phyloP scores from a whole-genome alignment of 371 early-diverging fungal species.

The Actinomortierella ambigua region DNA sequence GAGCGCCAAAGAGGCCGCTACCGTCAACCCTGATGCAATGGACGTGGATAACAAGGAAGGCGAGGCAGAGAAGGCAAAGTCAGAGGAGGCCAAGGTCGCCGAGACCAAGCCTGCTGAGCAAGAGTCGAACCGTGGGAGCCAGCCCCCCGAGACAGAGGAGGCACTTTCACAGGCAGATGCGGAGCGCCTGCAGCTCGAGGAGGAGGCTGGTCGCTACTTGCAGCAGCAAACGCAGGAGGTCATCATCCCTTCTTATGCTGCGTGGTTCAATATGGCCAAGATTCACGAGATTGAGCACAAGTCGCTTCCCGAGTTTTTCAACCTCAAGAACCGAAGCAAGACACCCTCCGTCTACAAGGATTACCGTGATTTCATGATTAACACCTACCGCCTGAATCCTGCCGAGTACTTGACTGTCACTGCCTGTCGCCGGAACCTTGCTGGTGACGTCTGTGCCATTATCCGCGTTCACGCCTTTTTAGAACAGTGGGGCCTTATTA shows the following conservation, averaged over 20 bases:
- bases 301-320: constrained; percentile 96
- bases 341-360: constrained; percentile 93
- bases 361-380: constrained; percentile 98
- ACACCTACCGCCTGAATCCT: constrained; percentile 94
- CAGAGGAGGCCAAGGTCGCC: constrained; percentile 18
- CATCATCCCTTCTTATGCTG: constrained; percentile 83
- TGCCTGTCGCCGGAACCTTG: constrained; percentile 92
- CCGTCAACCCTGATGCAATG: too few species aligned
- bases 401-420: constrained; percentile 96
- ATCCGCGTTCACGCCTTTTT: constrained; percentile 97
- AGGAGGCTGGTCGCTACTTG: constrained; percentile 75
- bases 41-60: constrained; percentile 35
- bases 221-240: constrained; percentile 77
- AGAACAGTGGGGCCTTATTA: constrained; percentile 99
- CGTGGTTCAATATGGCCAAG: constrained; percentile 90
- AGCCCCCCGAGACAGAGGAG: constrained; percentile 47
- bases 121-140: constrained; percentile 54
- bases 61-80: constrained; percentile 20
- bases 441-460: constrained; percentile 97
- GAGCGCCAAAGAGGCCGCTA: constrained; percentile 8
- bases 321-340: constrained; percentile 87
- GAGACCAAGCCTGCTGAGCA: constrained; percentile 50
- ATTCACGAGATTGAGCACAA: constrained; percentile 93
- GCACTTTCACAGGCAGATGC: constrained; percentile 36
- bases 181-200: constrained; percentile 55